Conservation (phyloP, 2,329 filamentous ascomycete species). For the Hyphodiscus sp. region DNA sequence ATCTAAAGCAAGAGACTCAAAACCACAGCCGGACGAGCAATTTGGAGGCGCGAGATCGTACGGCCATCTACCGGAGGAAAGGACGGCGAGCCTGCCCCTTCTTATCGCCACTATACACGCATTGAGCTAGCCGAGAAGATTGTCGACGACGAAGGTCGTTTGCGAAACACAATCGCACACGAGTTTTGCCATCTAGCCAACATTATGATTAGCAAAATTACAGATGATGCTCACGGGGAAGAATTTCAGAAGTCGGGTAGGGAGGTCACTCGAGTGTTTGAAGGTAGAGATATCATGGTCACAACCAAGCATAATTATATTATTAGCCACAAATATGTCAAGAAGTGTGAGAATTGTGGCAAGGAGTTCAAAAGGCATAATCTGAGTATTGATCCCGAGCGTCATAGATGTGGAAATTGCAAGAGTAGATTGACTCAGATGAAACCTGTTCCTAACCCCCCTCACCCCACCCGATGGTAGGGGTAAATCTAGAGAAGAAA, state of each 20-base stretch:
- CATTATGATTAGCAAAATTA: slow-evolving; percentile 76
- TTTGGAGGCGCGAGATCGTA: slow-evolving; percentile 59
- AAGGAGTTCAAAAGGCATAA: slow-evolving; percentile 77
- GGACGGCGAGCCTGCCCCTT: slow-evolving; percentile 6
- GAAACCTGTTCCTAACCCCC: slow-evolving; percentile 75
- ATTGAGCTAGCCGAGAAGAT: slow-evolving; percentile 90
- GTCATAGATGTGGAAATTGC: slow-evolving; percentile 71
- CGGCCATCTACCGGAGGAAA: slow-evolving; percentile 24
- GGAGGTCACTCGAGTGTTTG: slow-evolving; percentile 51
- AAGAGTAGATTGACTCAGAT: slow-evolving; percentile 65
- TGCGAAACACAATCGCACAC: slow-evolving; percentile 89
- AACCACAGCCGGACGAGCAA: slow-evolving; percentile 70
- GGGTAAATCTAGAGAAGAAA: too few species aligned
- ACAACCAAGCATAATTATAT: slow-evolving; percentile 87
- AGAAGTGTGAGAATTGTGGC: slow-evolving; percentile 66
- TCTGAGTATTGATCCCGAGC: slow-evolving; percentile 69
- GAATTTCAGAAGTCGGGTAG: slow-evolving; percentile 74
- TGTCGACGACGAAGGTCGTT: slow-evolving; percentile 67
- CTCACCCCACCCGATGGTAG: too few species aligned
- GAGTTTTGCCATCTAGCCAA: slow-evolving; percentile 94
- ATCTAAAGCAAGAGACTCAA: slow-evolving; percentile 74
- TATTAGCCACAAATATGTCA: slow-evolving; percentile 89
- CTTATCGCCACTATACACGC: slow-evolving; percentile 56
- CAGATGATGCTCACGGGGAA: slow-evolving; percentile 71
- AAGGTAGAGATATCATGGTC: slow-evolving; percentile 60